A percentile compares a stretch with the other conserved stretches of the same genome.
These are phyloP conservation scores for Stemphylium beticola DNA, from an alignment of 2,329 filamentous ascomycete species.

Conservation along the genomic window DNA sequence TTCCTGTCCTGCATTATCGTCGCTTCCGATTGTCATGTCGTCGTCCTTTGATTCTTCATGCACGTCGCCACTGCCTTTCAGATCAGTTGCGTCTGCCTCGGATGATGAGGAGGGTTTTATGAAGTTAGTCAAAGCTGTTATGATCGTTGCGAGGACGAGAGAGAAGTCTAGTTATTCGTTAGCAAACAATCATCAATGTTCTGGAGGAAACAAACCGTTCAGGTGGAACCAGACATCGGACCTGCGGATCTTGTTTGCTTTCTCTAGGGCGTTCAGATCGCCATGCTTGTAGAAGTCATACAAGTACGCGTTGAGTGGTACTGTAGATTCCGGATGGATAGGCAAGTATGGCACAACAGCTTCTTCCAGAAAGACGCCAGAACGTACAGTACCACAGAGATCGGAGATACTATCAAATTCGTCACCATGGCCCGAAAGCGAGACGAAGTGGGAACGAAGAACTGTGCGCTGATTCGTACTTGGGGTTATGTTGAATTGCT, in stretches of 20 bases:
- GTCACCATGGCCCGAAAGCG: constrained; percentile 72
- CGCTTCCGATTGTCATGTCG: constrained; percentile 30
- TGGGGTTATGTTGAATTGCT: constrained; percentile 46
- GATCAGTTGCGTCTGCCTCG: constrained; percentile 43
- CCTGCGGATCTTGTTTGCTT: constrained; percentile 69
- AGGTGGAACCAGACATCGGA: constrained; percentile 76
- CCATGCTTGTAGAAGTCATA: constrained; percentile 81
- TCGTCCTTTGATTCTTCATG: constrained; percentile 54
- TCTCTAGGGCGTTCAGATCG: constrained; percentile 64
- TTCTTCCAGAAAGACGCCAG: constrained; percentile 76
- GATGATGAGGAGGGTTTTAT: constrained; percentile 60
- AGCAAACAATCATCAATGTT: constrained; percentile 48
- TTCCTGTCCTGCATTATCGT: constrained; percentile 36
- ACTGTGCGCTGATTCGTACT: constrained; percentile 27
- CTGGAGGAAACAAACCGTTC: constrained; percentile 68
- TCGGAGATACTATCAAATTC: constrained; percentile 69
- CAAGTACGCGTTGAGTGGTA: constrained; percentile 70
- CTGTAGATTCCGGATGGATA: constrained; percentile 62
- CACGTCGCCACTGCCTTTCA: constrained; percentile 53
- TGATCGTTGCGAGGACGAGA: constrained; percentile 67
- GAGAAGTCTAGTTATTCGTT: constrained; percentile 50
- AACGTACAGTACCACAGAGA: constrained; percentile 68
- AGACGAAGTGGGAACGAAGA: constrained; percentile 71
- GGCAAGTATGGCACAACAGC: constrained; percentile 73
- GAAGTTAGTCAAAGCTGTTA: constrained; percentile 66